Base-by-base conservation (phyloP, 495 filamentous ascomycete species). In the Penicillium samsonianum region DNA sequence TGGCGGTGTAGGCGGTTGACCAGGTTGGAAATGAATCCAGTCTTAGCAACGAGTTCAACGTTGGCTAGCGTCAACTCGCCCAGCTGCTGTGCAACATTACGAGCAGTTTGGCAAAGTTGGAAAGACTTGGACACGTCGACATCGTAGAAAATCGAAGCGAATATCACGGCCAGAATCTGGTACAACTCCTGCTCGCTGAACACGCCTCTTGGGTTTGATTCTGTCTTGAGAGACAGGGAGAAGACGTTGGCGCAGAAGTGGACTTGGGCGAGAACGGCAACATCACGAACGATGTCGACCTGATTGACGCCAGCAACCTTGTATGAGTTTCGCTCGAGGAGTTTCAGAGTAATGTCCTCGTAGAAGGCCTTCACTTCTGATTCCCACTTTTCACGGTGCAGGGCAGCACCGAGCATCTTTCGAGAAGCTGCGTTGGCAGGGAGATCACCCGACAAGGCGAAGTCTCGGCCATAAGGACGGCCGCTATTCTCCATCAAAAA, bases 71-170 rank as follows among this genome's bases (percentile, higher is more conserved):
- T 76, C 31, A 89, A 65, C 58, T 79, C 70, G 38, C 86, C 86
- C 9, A 90, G 78, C 61, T 87, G 80, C 23, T 78, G 74, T 1
- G 82, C 73, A 12, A 88, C 75, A 3, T 74, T 73, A 46, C 76
- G 71, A 22, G 85, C 80, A 40, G 77, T 73, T 40, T 83, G 76
- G 30, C 83, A 83, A 1, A 86, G 78, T 40, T 78, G 77, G 73
- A 87, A 88, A 4, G 87, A 84, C 41, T 83, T 80, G 0, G 75
- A 80, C n/a, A 81, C 75, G 61, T 91, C 88, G 22, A 77, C 74
- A 61, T 89, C 85, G 44, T 86, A 86, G 62, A 88, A 86, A 46
- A 88, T 81, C 59, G 78, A 84, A 20, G 78, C 78, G 62, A 84
- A 87, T 37, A 90, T 76, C 40, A 83, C 71, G 5, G 80, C 73